Evolutionary conservation across 768 basidiomycete genomes (phyloP), one percentile per base, ranked within the genome.

Genomic region (Zangia roseola): DNA sequence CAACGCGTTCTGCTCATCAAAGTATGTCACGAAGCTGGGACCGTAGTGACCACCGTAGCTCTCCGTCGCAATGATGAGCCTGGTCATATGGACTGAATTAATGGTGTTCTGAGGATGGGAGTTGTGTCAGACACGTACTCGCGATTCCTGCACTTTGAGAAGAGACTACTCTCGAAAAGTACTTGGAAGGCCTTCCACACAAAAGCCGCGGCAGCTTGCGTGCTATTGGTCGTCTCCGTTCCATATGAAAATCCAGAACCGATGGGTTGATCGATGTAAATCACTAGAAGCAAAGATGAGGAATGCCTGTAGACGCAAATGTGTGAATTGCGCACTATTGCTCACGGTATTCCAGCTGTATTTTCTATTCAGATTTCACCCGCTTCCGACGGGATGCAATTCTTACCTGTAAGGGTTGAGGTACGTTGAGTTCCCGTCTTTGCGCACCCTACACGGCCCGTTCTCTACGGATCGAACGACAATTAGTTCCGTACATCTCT

Each of bases 31-130:
- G 51, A 85, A 84, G 42, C 71, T 71, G 4, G 84, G 82, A 1
- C 80, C 83, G 58, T 83, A 86, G 56, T 86, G 82, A 0, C 83
- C 83, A 9, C 84, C 84, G 46, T 83, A 86, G 44, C 80, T 82
- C 59, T 86, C 83, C 7, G 83, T 83, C 2, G 81, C 74, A 40
- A 84, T 73, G 33, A 83, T 76, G 54, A 84, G 83, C 56, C 83
- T 83, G 35, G 17, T 23, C 0, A 30, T 38, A n/a, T 24, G 13
- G 17, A 40, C 6, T 43, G 20, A 47, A 16, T 7, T n/a, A n/a
- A 19, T 13, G 24, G 13, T 17, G 13, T 39, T 16, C 9, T 31
- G 12, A 8, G 19, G 43, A 13, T 4, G 43, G 16, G 14, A 16
- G 6, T 26, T 1, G 30, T 6, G 2, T 6, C 16, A 16, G 34